Evolutionary conservation across 805 yeast species (phyloP).

Genomic region (Sugiyamaella lignohabitans): DNA sequence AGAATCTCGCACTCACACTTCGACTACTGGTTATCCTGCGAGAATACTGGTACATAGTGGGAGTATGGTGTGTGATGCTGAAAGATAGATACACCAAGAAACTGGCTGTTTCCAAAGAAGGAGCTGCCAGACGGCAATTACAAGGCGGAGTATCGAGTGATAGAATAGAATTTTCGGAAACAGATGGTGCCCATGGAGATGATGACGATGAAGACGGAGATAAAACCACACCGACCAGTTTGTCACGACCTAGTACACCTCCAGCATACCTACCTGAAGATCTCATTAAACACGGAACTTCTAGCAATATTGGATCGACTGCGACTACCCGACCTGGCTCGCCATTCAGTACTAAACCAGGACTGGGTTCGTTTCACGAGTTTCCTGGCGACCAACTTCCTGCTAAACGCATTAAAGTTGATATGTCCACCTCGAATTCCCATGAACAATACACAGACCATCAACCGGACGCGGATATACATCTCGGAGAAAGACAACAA

Average conservation of each 20-base stretch:
- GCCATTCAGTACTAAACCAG: not conserved
- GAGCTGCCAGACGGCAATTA: not conserved
- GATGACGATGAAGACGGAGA: not conserved
- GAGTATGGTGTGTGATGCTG: conserved; percentile 31
- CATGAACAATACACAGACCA: not conserved
- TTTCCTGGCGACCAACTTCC: not conserved
- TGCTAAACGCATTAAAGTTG: not conserved
- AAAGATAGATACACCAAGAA: conserved; percentile 26
- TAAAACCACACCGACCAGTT: conserved; percentile 1
- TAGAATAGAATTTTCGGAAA: conserved; percentile 3
- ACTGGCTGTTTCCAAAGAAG: not conserved
- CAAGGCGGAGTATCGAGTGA: conserved; percentile 8
- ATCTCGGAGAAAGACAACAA: not conserved
- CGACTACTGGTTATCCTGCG: conserved; percentile 27
- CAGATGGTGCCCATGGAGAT: not conserved
- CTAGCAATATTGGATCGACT: not conserved
- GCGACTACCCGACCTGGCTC: conserved; percentile 1
- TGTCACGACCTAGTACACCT: conserved; percentile 15
- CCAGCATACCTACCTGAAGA: conserved; percentile 16
- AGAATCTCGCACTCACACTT: conserved; percentile 29
- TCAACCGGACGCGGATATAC: not conserved
- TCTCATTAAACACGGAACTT: conserved; percentile 3
- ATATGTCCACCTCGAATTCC: not conserved
- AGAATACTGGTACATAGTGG: conserved; percentile 32
- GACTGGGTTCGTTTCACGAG: no score